Conservation (phyloP, 441 rosid genomes). For the Biscutella auriculata region DNA sequence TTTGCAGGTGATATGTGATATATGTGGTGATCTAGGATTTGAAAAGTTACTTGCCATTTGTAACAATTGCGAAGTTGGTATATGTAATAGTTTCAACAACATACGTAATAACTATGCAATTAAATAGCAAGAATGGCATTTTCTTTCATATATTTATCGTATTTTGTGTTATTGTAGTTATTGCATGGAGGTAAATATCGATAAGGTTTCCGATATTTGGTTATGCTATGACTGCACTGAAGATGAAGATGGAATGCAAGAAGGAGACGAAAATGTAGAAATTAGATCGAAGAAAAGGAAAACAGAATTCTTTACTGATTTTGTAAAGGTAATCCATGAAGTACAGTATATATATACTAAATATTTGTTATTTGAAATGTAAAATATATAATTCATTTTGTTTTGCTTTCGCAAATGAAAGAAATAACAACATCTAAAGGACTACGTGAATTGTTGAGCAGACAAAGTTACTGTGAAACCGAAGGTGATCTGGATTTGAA, state of each 20-base stretch:
- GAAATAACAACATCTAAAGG: too few species aligned
- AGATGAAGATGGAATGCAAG: background rate
- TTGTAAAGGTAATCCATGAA: background rate
- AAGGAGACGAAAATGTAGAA: background rate
- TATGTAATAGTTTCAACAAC: background rate
- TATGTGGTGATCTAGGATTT: background rate
- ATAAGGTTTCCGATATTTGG: background rate
- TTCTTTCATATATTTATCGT: too few species aligned
- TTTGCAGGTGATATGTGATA: conserved; percentile 12
- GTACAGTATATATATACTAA: background rate
- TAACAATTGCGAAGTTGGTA: background rate
- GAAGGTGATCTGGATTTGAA: too few species aligned
- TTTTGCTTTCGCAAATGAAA: too few species aligned
- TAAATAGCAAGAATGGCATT: background rate
- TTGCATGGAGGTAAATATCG: background rate
- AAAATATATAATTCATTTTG: background rate
- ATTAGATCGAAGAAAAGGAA: background rate
- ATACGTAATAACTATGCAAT: background rate
- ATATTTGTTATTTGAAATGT: too few species aligned
- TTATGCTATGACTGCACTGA: background rate
- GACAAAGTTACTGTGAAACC: too few species aligned
- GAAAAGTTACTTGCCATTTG: background rate
- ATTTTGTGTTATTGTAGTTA: background rate
- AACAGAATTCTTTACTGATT: background rate
- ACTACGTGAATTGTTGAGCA: too few species aligned